Base-by-base conservation (phyloP, 305 asterid species). In the Fraxinus dipetala region DNA sequence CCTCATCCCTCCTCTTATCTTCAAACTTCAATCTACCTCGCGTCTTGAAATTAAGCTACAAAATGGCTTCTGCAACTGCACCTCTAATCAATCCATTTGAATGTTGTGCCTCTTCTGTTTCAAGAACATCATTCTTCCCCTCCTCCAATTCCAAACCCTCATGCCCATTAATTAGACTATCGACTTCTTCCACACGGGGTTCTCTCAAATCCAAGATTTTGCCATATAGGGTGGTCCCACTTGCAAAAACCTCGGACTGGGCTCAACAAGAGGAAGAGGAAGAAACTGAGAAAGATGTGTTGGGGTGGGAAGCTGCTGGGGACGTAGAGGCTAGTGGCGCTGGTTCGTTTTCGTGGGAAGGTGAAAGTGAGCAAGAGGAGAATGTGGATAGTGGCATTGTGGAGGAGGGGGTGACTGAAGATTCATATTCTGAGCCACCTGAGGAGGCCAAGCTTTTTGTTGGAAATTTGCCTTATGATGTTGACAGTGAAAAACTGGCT, bases 371-470 rank as follows among this genome's bases (percentile, higher is more conserved):
- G 75, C 38, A 78, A 45, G 67, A 77, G 59, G 84, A 77, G 85
- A 61, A 5, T 78, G 84, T 5, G 74, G 85, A 78, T 2, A 91
- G 85, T 77, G 79, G 84, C 56, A 63, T 56, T 22, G 35, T 51
- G 45, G 92, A 82, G 31, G 92, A 70, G 20, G 83, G 59, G 16
- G 87, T 76, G 31, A 84, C 75, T 36, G 89, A 84, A 79, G 94
- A 82, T 8, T 83, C 84, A 26, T 90, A 78, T 72, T 16, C 80
- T 32, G 97, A 92, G 79, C 98, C 98, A 11, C 84, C 97, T 8
- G 99, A 96, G 87, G 99, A 91, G 81, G 97, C 98, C 0, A 96
- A 94, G 84, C 82, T 96, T 72, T 96, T 85, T 79, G 97, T 96
- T 65, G 99, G 99, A 35, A 96, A 96, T 84, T 89, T 96, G 91